A percentile compares a stretch with the other conserved stretches of the same genome.
These are phyloP conservation scores for Xylariaceae sp. DNA, from an alignment of 2,329 filamentous ascomycete species.

Conservation along the genomic window DNA sequence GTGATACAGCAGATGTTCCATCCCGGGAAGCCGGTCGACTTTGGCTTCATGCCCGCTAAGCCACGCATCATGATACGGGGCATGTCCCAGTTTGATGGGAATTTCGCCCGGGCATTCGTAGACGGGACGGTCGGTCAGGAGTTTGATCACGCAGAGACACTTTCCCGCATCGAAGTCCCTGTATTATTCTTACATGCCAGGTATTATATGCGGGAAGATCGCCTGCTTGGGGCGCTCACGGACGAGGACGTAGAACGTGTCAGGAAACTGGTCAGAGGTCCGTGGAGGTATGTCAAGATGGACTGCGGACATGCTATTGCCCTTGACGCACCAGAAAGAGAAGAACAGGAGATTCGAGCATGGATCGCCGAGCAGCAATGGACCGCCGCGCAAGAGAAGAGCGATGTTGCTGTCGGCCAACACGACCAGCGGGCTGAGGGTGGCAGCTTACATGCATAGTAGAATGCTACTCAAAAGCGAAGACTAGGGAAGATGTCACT, in stretches of 20 bases:
- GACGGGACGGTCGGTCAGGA: slow-evolving; percentile 7
- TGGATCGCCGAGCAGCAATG: neutral
- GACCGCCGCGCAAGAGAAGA: too few relatives aligned
- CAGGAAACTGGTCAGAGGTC: neutral
- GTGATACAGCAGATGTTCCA: slow-evolving; percentile 1
- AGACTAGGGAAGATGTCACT: too few relatives aligned
- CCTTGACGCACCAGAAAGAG: slow-evolving; percentile 2
- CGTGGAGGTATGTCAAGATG: slow-evolving; percentile 10
- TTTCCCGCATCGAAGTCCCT: slow-evolving; percentile 3
- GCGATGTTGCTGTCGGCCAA: too few relatives aligned
- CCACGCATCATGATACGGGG: slow-evolving; percentile 6
- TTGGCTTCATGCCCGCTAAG: slow-evolving; percentile 3
- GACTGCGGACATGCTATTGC: slow-evolving; percentile 8
- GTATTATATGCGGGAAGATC: slow-evolving; percentile 1
- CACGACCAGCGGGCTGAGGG: too few relatives aligned
- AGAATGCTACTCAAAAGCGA: too few relatives aligned
- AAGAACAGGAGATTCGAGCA: slow-evolving; percentile 1
- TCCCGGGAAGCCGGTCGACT: slow-evolving; percentile 3
- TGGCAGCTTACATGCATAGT: too few relatives aligned
- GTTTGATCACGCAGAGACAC: slow-evolving; percentile 8
- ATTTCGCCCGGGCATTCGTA: slow-evolving; percentile 8
- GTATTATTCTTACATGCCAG: slow-evolving; percentile 6
- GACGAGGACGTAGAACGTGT: slow-evolving; percentile 8
- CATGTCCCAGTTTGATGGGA: slow-evolving; percentile 9
- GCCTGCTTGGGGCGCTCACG: slow-evolving; percentile 4